These are phyloP conservation scores for Phytophthora macrochlamydospora DNA, from an alignment of 352 stramenopile species.

Conservation along the genomic window DNA sequence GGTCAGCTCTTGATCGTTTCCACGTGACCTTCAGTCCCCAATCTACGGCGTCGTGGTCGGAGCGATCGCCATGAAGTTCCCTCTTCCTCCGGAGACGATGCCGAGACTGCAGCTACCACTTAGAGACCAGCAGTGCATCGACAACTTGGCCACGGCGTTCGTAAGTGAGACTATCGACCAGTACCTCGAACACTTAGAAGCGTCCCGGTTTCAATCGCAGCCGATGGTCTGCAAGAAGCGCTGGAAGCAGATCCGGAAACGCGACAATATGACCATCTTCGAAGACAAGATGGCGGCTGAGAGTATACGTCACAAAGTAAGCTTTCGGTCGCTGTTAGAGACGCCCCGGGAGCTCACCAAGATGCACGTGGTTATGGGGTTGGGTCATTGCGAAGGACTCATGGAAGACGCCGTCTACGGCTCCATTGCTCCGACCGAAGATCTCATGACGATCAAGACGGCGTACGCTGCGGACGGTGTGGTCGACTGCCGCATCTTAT, in stretches of 20 bases:
- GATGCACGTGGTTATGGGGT: constrained; percentile 39
- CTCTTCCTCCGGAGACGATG: constrained; percentile 27
- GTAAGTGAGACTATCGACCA: constrained; percentile 38
- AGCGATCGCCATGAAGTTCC: constrained; percentile 34
- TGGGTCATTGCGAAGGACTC: constrained; percentile 38
- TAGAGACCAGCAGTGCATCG: constrained; percentile 29
- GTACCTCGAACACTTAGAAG: constrained; percentile 34
- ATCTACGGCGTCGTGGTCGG: background rate
- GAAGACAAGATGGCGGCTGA: constrained; percentile 27
- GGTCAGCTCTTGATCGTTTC: background rate
- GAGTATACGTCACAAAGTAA: constrained; percentile 28
- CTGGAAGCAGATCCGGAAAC: constrained; percentile 41
- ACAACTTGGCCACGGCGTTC: constrained; percentile 31
- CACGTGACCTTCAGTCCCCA: constrained; percentile 5
- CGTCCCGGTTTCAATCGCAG: constrained; percentile 5
- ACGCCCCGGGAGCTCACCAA: constrained; percentile 24
- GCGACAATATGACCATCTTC: constrained; percentile 32
- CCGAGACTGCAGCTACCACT: constrained; percentile 21
- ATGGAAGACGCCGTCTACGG: constrained; percentile 68
- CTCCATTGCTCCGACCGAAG: constrained; percentile 43
- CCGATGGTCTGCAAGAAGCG: constrained; percentile 27
- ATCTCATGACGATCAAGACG: constrained; percentile 57
- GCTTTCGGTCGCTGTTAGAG: constrained; percentile 32
- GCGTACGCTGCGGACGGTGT: constrained; percentile 56
- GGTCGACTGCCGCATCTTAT: constrained; percentile 50